A percentile compares a stretch with the other conserved stretches of the same genome.
Conservation (phyloP, 306 rosid species). For the Betula pendula region DNA sequence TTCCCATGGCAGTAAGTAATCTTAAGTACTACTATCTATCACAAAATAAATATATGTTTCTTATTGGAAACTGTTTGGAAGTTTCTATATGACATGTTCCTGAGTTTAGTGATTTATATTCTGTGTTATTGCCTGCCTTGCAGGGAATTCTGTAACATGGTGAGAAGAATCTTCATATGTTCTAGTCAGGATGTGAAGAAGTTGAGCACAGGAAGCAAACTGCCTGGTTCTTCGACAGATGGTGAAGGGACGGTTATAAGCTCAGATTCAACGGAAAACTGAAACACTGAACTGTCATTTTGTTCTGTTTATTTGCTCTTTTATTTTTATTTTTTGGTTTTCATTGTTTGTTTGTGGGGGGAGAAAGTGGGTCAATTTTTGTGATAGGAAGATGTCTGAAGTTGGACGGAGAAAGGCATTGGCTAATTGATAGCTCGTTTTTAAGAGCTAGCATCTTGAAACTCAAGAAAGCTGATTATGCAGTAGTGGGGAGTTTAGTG, state of each 20-base stretch:
- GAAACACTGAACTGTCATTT: conserved; percentile 25
- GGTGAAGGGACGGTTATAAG: conserved; percentile 64
- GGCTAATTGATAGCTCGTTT: conserved; percentile 59
- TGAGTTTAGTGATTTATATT: not conserved
- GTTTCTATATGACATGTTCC: not conserved
- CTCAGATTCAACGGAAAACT: conserved; percentile 59
- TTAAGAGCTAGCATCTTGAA: conserved; percentile 38
- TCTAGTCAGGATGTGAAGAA: conserved; percentile 84
- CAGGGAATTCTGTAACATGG: conserved; percentile 92
- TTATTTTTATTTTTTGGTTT: conserved; percentile 22
- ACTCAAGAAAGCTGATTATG: conserved; percentile 19
- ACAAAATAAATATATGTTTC: not conserved
- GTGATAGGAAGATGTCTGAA: conserved; percentile 37
- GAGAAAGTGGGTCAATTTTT: conserved; percentile 41
- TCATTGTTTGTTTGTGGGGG: conserved; percentile 41
- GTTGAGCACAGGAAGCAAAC: conserved; percentile 65
- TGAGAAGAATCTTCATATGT: conserved; percentile 78
- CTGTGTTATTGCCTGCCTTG: conserved; percentile 22
- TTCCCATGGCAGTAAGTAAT: conserved; percentile 87
- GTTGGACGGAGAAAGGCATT: conserved; percentile 36
- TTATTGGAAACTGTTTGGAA: no score
- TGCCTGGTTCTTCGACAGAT: conserved; percentile 54
- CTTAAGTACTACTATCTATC: not conserved
- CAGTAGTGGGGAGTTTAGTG: conserved; percentile 29
- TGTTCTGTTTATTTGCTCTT: conserved; percentile 13